These are phyloP conservation scores for Monilinia polystroma DNA, from an alignment of 2,329 filamentous ascomycete species.

Conservation along the genomic window DNA sequence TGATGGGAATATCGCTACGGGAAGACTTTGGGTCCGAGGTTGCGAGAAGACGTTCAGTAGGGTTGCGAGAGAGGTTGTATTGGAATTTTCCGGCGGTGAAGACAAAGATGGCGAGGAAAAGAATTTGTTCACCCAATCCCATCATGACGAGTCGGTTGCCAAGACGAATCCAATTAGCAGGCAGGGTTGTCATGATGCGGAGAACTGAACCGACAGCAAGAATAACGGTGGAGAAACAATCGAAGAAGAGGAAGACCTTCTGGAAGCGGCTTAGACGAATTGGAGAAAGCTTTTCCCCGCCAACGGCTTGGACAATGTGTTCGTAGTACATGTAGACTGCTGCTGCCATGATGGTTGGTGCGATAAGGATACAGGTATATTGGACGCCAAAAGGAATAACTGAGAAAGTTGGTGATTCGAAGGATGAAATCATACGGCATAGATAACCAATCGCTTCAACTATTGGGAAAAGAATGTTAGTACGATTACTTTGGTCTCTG, in stretches of 20 bases:
- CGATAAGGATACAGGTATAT: conserved; percentile 15
- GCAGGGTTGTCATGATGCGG: conserved; percentile 1
- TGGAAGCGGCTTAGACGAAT: conserved; percentile 14
- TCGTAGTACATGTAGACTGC: conserved; percentile 20
- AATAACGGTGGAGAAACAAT: conserved; percentile 8
- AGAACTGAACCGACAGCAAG: conserved; percentile 12
- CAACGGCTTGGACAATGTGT: conserved; percentile 2
- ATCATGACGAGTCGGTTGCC: conserved; percentile 16
- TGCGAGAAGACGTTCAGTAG: neutral
- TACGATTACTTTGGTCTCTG: neutral
- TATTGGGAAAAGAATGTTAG: neutral
- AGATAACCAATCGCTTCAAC: conserved; percentile 19
- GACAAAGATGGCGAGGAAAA: conserved; percentile 14
- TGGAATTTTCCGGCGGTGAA: conserved; percentile 16
- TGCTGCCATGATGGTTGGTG: conserved; percentile 18
- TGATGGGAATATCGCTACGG: neutral
- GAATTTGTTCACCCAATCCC: conserved; percentile 10
- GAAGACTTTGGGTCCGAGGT: neutral
- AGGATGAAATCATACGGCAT: conserved; percentile 8
- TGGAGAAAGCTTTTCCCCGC: conserved; percentile 4
- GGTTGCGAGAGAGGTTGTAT: conserved; percentile 12
- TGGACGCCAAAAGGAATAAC: conserved; percentile 15
- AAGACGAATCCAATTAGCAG: conserved; percentile 11
- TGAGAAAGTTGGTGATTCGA: conserved; percentile 15
- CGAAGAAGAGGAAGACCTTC: conserved; percentile 19